phyloP scores from a whole-genome alignment of 1,284 basidiomycete genomes.

The Apiotrichum veenhuisii region DNA sequence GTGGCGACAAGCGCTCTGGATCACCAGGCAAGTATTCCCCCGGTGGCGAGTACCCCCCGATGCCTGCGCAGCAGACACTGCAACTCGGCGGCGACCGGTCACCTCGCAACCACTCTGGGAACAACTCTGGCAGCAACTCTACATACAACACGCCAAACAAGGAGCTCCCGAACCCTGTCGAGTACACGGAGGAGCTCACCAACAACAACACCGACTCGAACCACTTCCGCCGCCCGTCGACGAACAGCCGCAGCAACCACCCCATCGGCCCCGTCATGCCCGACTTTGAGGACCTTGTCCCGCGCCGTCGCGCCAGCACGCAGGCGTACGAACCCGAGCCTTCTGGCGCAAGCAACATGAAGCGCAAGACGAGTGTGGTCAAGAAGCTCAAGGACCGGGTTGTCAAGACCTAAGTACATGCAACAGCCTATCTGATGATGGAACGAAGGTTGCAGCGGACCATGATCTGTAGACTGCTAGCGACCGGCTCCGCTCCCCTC shows the following conservation, averaged over 20 bases:
- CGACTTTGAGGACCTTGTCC: constrained; percentile 41
- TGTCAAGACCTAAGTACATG: constrained; percentile 5
- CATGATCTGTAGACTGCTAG: too few species aligned
- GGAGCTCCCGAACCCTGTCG: not conserved
- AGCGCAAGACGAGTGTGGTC: constrained; percentile 46
- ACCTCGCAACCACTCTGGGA: not conserved
- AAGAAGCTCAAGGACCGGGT: constrained; percentile 47
- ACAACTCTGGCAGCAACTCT: not conserved
- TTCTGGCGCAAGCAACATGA: constrained; percentile 17
- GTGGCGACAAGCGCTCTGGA: constrained; percentile 9
- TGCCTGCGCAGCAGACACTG: constrained; percentile 4
- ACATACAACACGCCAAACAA: not conserved
- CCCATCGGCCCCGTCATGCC: constrained; percentile 48
- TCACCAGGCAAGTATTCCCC: constrained; percentile 16
- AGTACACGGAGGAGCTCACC: constrained; percentile 1
- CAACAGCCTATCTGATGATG: too few species aligned
- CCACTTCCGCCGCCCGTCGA: not conserved
- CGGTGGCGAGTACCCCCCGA: constrained; percentile 9
- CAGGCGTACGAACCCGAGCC: not conserved
- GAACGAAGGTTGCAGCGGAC: too few species aligned
- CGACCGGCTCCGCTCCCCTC: too few species aligned
- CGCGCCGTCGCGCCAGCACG: constrained; percentile 1
- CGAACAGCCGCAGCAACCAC: constrained; percentile 37
- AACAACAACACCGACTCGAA: not conserved
- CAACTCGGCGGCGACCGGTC: not conserved